phyloP scores from a whole-genome alignment of 306 rosid species.

The Trifolium pratense region DNA sequence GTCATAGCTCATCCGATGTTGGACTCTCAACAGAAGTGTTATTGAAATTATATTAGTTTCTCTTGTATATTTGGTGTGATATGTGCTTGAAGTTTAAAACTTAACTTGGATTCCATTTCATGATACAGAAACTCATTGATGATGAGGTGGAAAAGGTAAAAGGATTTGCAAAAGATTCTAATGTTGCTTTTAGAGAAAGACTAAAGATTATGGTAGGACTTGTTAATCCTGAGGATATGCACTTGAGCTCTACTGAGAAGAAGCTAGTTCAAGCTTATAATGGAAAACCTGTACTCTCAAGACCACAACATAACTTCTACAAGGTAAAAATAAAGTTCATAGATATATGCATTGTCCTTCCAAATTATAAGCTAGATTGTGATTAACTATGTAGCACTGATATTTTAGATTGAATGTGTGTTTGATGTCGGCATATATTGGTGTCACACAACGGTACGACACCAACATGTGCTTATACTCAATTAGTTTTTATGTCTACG shows the following conservation, averaged over 20 bases:
- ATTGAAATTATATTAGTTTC: not conserved
- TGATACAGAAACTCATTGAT: conserved; percentile 74
- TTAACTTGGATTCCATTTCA: conserved; percentile 22
- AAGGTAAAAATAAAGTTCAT: conserved; percentile 50
- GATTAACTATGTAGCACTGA: too few species aligned
- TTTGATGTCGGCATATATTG: too few species aligned
- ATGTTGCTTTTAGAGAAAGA: conserved; percentile 81
- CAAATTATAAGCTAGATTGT: too few species aligned
- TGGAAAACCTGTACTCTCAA: conserved; percentile 91
- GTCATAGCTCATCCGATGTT: too few species aligned
- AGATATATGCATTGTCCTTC: too few species aligned
- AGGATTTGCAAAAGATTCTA: conserved; percentile 85
- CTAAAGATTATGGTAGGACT: conserved; percentile 91
- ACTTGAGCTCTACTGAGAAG: conserved; percentile 76
- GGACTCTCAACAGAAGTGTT: not conserved
- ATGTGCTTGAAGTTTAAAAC: conserved; percentile 3
- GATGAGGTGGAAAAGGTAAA: conserved; percentile 86
- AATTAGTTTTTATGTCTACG: too few species aligned
- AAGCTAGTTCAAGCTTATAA: conserved; percentile 83
- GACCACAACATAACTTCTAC: conserved; percentile 89
- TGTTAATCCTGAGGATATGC: conserved; percentile 84
- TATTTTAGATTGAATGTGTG: too few species aligned
- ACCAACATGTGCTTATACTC: too few species aligned
- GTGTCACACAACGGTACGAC: too few species aligned
- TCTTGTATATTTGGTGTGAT: not conserved